phyloP scores from a whole-genome alignment of 108 stramenopile species.

The Skeletonema menzelii region DNA sequence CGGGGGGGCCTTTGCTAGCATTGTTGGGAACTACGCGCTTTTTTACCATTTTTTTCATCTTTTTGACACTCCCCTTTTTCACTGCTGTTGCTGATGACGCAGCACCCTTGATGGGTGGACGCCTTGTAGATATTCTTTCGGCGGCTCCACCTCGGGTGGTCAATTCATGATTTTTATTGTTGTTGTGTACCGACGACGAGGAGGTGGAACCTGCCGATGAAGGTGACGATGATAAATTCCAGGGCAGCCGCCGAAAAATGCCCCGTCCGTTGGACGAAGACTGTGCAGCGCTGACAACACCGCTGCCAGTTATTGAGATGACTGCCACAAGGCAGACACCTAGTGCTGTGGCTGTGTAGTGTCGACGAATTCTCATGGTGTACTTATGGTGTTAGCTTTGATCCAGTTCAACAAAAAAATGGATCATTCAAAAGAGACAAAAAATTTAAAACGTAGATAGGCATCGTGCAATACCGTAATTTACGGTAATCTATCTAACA shows the following conservation, averaged over 20 bases:
- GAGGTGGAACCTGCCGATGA: neutral
- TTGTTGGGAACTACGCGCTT: neutral
- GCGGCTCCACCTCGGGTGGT: neutral
- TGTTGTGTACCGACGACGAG: neutral
- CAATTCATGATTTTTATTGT: neutral
- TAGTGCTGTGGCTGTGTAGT: constrained; percentile 3
- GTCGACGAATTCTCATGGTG: neutral
- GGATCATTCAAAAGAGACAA: no score
- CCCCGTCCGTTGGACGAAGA: neutral
- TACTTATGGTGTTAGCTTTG: neutral
- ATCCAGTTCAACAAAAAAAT: no score
- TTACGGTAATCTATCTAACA: no score
- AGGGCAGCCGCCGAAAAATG: neutral
- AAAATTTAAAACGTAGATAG: no score
- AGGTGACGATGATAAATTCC: neutral
- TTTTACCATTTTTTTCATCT: constrained; percentile 3
- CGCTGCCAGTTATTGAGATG: neutral
- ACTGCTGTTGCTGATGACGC: neutral
- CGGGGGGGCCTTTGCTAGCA: neutral
- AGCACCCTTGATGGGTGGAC: neutral
- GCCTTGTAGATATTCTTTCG: neutral
- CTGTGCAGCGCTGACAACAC: neutral
- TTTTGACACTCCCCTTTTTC: neutral
- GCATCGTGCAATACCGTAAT: no score
- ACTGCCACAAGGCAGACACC: neutral